Conservation (phyloP, 306 rosid genomes). For the Fragaria vesca region DNA sequence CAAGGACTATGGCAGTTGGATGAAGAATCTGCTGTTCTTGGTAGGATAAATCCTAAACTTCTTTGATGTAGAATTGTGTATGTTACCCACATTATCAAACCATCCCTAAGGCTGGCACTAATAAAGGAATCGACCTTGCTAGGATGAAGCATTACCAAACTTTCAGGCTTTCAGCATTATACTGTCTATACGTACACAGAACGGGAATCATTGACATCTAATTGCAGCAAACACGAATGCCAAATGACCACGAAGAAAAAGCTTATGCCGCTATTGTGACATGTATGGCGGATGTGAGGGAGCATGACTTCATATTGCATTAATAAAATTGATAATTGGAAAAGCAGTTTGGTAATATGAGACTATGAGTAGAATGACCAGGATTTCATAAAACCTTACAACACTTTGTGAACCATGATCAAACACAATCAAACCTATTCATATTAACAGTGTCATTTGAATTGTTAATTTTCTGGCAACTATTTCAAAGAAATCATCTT, state of each 20-base stretch:
- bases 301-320: neutral
- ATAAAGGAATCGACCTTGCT: neutral
- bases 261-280: neutral
- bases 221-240: neutral
- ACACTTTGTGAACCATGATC: neutral
- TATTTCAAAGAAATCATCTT: neutral
- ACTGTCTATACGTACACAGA: neutral
- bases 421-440: neutral
- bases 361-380: neutral
- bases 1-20: neutral
- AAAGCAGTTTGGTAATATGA: neutral
- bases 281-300: neutral
- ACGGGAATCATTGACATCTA: neutral
- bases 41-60: neutral
- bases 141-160: neutral
- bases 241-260: neutral
- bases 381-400: neutral
- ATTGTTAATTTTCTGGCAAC: neutral
- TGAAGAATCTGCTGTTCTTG: neutral
- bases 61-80: neutral
- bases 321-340: neutral
- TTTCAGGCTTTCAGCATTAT: neutral
- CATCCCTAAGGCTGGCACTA: neutral
- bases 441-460: neutral
- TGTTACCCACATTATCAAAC: neutral